Evolutionary conservation across 495 filamentous ascomycete genomes (phyloP).

Genomic region (Pyrenula massariospora): DNA sequence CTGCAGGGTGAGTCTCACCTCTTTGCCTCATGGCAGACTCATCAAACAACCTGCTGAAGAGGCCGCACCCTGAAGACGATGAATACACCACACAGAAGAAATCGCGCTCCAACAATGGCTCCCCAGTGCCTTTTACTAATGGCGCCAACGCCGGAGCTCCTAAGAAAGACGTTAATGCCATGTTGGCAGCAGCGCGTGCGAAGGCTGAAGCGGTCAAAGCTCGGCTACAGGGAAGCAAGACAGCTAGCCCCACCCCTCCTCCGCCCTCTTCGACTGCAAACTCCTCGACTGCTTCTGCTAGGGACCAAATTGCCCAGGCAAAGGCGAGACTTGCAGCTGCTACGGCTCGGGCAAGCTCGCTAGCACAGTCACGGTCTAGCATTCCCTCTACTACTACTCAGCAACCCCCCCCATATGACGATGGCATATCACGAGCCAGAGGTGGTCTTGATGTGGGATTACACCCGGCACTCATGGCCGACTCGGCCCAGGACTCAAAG

Average conservation of each 20-base stretch:
- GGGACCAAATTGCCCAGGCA: conserved; percentile 50
- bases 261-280: conserved; percentile 22
- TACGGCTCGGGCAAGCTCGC: conserved; percentile 44
- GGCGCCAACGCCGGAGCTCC: conserved; percentile 15
- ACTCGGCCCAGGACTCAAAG: conserved; percentile 48
- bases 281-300: conserved; percentile 24
- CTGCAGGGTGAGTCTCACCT: background rate
- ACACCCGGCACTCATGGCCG: conserved; percentile 74
- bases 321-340: conserved; percentile 75
- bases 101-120: conserved; percentile 47
- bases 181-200: conserved; percentile 51
- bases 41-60: conserved; percentile 40
- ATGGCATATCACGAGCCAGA: conserved; percentile 35
- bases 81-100: conserved; percentile 42
- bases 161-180: conserved; percentile 45
- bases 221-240: conserved; percentile 34
- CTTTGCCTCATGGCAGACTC: conserved; percentile 36
- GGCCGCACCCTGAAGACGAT: conserved; percentile 44
- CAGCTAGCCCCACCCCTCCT: conserved; percentile 18
- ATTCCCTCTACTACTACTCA: conserved; percentile 26
- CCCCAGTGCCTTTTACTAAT: conserved; percentile 33
- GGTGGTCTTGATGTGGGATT: conserved; percentile 84
- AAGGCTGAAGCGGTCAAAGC: conserved; percentile 49
- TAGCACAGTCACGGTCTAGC: conserved; percentile 24
- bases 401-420: conserved; percentile 34